A percentile compares a stretch with the other conserved stretches of the same genome.
Evolutionary conservation across 768 basidiomycete species (phyloP).

Genomic region (Kwoniella sp.): DNA sequence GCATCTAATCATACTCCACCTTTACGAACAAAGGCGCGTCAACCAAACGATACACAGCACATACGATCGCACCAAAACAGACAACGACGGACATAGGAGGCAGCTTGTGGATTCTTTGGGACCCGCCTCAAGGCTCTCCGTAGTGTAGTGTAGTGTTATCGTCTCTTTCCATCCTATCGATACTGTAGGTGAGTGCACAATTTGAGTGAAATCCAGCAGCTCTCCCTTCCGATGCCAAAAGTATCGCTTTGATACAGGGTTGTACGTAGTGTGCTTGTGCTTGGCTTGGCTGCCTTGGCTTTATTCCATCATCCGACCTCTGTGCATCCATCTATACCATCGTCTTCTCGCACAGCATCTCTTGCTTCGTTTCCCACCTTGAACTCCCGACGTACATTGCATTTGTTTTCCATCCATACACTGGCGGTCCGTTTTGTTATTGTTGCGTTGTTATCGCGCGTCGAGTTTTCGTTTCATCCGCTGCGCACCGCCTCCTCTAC

Average conservation of each 20-base stretch:
- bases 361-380: no score
- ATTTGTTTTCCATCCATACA: neutral
- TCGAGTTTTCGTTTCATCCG: neutral
- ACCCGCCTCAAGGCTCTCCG: neutral
- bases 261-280: neutral
- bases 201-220: neutral
- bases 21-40: neutral
- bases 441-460: neutral
- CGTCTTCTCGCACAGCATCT: neutral
- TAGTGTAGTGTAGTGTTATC: conserved; percentile 6
- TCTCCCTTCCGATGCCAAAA: neutral
- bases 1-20: neutral
- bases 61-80: neutral
- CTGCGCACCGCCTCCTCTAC: conserved; percentile 12
- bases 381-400: no score
- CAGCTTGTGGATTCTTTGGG: neutral
- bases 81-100: no score
- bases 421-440: neutral
- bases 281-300: conserved; percentile 1
- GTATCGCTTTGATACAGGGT: neutral
- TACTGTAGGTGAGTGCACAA: conserved; percentile 15
- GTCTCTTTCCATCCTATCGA: conserved; percentile 1
- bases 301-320: neutral
- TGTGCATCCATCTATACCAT: neutral
- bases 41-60: neutral